These are phyloP conservation scores for Chrysanthemum makinoi DNA, from an alignment of 129 eudicot species.

Conservation along the genomic window DNA sequence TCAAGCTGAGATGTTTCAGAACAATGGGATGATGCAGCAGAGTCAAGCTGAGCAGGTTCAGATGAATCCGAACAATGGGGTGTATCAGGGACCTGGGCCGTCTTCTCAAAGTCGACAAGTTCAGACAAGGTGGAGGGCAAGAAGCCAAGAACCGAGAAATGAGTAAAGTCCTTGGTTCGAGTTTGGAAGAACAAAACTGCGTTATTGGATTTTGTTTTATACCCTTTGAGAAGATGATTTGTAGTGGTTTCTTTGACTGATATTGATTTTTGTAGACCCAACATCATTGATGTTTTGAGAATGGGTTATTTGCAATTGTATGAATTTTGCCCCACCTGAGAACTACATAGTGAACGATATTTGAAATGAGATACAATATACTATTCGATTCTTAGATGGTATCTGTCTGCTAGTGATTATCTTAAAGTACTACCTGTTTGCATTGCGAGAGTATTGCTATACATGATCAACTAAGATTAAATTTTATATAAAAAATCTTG, in stretches of 20 bases:
- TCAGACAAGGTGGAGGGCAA: conserved; percentile 58
- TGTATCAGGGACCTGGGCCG: conserved; percentile 27
- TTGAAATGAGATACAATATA: not conserved
- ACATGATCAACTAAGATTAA: no score
- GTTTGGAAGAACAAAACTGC: conserved; percentile 5
- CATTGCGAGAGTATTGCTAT: no score
- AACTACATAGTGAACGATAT: not conserved
- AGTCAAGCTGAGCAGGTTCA: not conserved
- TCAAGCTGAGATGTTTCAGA: not conserved
- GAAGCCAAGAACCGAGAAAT: conserved; percentile 40
- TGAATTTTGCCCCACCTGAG: conserved; percentile 12
- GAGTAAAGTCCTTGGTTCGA: conserved; percentile 13
- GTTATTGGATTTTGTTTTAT: conserved; percentile 6
- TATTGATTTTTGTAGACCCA: not conserved
- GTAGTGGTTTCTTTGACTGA: conserved; percentile 19
- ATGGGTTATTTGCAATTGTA: conserved; percentile 3
- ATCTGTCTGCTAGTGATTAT: no score
- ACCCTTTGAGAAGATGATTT: not conserved
- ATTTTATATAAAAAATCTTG: no score
- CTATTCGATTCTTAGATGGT: no score
- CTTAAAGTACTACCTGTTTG: no score
- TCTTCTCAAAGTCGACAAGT: conserved; percentile 39
- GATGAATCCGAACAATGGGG: conserved; percentile 18
- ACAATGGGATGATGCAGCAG: conserved; percentile 18
- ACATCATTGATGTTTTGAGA: not conserved